These are phyloP conservation scores for Kwoniella bestiolae DNA, from an alignment of 768 basidiomycete species.

Conservation along the genomic window DNA sequence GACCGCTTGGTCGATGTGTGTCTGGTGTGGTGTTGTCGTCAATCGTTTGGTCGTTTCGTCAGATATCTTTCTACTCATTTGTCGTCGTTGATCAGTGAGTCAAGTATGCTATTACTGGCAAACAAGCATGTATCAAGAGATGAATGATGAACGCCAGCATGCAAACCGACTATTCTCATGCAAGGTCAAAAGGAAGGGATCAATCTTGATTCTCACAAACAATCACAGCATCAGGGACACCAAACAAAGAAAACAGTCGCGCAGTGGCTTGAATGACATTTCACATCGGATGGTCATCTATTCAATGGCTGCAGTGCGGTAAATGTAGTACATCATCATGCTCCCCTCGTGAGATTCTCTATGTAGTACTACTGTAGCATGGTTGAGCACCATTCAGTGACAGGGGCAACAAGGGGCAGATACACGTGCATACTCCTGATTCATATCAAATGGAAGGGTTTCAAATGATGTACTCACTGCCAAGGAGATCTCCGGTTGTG, in stretches of 20 bases:
- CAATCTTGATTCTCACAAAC: neutral
- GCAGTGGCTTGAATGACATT: conserved; percentile 6
- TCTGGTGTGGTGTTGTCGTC: neutral
- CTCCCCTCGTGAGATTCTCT: neutral
- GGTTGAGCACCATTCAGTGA: no score
- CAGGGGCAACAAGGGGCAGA: no score
- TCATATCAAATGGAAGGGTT: neutral
- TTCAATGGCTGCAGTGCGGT: neutral
- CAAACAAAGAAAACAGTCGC: conserved; percentile 15
- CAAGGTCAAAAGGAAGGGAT: neutral
- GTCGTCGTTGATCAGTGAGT: no score
- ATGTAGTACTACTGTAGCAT: no score
- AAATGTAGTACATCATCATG: neutral
- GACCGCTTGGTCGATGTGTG: neutral
- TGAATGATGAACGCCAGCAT: no score
- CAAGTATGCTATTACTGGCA: no score
- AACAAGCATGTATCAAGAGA: no score
- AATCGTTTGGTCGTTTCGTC: neutral
- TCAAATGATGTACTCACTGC: neutral
- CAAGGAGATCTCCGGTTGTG: neutral
- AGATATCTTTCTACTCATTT: no score
- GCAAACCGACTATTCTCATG: neutral
- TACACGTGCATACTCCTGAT: neutral
- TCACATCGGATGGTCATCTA: conserved; percentile 2
- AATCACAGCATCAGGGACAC: neutral